Base-by-base conservation (phyloP, 1,139 yeast species). In the Yamadazyma oceani region DNA sequence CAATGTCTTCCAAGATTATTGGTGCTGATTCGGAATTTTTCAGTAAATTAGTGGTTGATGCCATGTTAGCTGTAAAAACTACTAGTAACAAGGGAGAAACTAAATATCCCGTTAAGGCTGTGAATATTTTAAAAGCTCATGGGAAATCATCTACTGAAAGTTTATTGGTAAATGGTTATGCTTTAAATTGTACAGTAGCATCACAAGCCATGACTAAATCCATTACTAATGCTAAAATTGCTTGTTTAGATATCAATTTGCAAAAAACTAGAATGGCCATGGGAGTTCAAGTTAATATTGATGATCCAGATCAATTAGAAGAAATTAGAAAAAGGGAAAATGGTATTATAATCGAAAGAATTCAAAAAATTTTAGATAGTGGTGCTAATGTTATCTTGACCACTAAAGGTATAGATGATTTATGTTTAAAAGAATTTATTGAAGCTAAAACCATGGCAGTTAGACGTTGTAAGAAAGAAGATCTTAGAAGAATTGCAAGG, bases 361-460 rank as follows among this genome's bases (percentile, higher is more conserved):
- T 92, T 53, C 78, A 78, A 52, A 92, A 87, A 64, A 87, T 94
- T 57, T 78, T 94, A 56, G 80, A 73, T 47, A 82, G 97, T 8
- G 99, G 99, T 46, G 98, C 98, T 39, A 94, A 92, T 55, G 98
- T 94, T 39, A 88, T 94, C 26, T 73, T 94, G 46, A 94, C 99
- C 26, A 92, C 99, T 19, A 92, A 94, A 69, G 99, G 98, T 51
- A 94, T 94, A 53, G 99, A 94, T 64, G 98, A 94, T 61, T 75
- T 92, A 62, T 90, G 97, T 61, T 73, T 94, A 55, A 94, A 94
- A 66, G 92, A 87, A 60, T 92, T 94, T 64, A 94, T 92, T 39
- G 98, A 94, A 65, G 87, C 90, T 31, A 90, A 92, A 32, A 94
- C 92, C 36, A 89, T 94, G 92, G 98, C 95, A 12, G 98, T 94